phyloP scores from a whole-genome alignment of 2,329 filamentous ascomycete genomes.

The Fusarium sarcochroum region DNA sequence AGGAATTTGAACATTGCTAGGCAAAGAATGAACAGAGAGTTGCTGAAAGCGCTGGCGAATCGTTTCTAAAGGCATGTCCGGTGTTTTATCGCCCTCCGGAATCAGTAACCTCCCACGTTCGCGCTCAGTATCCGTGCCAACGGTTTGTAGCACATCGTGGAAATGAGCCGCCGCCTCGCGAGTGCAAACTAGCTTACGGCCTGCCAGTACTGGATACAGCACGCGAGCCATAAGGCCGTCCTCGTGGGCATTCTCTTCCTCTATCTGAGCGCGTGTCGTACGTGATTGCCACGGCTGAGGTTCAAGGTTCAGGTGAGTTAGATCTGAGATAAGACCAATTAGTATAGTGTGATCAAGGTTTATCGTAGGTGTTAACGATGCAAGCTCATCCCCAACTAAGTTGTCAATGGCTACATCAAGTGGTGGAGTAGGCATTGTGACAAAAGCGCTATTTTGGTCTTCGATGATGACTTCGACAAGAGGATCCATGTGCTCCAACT shows the following conservation, averaged over 20 bases:
- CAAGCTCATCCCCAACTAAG: conserved; percentile 52
- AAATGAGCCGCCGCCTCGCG: conserved; percentile 57
- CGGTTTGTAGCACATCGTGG: conserved; percentile 53
- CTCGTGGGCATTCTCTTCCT: conserved; percentile 51
- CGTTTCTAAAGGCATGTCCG: conserved; percentile 17
- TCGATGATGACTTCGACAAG: conserved; percentile 54
- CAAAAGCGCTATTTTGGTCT: conserved; percentile 46
- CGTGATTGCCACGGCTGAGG: conserved; percentile 53
- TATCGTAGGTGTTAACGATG: conserved; percentile 53
- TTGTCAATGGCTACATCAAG: conserved; percentile 50
- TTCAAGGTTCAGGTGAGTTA: conserved; percentile 54
- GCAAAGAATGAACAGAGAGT: conserved; percentile 53
- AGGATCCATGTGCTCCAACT: conserved; percentile 50
- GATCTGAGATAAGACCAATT: conserved; percentile 58
- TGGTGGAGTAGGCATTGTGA: conserved; percentile 42
- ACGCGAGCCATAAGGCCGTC: conserved; percentile 53
- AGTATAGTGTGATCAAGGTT: conserved; percentile 61
- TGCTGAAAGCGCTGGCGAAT: conserved; percentile 50
- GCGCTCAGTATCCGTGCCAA: conserved; percentile 56
- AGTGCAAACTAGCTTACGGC: conserved; percentile 56
- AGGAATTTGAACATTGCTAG: conserved; percentile 53
- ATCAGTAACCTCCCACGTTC: conserved; percentile 55
- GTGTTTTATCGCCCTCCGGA: conserved; percentile 44
- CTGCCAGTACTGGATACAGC: conserved; percentile 54
- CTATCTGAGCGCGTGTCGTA: conserved; percentile 53